Base-by-base conservation (phyloP, 2,329 filamentous ascomycete species). In the Stachybotrys chlorohalonatus region DNA sequence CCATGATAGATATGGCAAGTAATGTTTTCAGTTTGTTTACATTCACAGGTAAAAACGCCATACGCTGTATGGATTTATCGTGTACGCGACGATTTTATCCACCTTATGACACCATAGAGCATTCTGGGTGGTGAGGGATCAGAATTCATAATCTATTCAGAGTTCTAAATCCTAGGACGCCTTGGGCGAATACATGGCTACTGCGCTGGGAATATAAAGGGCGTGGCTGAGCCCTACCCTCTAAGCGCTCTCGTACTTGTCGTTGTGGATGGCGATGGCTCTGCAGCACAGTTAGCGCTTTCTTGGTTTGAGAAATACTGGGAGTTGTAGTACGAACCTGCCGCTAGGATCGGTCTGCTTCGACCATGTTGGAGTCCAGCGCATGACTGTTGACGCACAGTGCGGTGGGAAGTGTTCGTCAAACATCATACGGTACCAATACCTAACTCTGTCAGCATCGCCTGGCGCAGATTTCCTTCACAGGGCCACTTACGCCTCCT, bases 371-470 rank as follows among this genome's bases (percentile, higher is more conserved):
- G 94, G 94, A 55, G 89, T 91, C 95, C 94, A 99, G 67, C 94
- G 82, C 89, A 90, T 88, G 53, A 99, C 94, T 7, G 94, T 99
- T 56, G 83, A 86, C 8, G 94, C 95, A 70, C 93, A 97, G 67
- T 86, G 86, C 55, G 86, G 82, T 50, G 94, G 94, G 83, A 97
- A 99, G 74, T 95, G 93, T 81, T 99, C 93, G 72, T 99, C 94
- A 70, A 97, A 99, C 93, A 99, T 97, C 70, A 78, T 81, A 65
- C 94, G 87, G 77, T 99, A 99, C 94, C 94, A 99, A 81, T 96
- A 95, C 50, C 85, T 87, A 62, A 50, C 39, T 15, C 49, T 50
- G 59, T 72, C 53, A 73, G 67, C 55, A 55, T 17, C 54, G 52
- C 8, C 53, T 39, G 52, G 31, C 11, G 42, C 32, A 42, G 11